Evolutionary conservation across 441 rosid species (phyloP).

Genomic region (Syzygium malaccense): DNA sequence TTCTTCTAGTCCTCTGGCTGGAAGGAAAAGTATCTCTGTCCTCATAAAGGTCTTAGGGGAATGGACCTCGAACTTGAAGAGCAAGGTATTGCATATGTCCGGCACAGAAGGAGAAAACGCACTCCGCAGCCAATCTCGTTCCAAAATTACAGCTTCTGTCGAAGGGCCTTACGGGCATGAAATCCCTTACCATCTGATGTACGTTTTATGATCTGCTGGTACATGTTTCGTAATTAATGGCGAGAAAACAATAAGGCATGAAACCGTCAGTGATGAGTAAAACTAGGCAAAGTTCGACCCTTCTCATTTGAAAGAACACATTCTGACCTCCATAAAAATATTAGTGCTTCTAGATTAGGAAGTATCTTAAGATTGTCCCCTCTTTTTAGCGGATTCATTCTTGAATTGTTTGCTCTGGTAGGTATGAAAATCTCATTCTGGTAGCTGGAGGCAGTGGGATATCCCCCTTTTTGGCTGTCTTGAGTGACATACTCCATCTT

Average conservation of each 20-base stretch:
- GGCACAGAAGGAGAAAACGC: background rate
- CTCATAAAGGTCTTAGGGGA: background rate
- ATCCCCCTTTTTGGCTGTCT: background rate
- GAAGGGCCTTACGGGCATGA: constrained; percentile 1
- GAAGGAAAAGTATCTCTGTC: background rate
- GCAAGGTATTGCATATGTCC: background rate
- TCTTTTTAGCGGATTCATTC: background rate
- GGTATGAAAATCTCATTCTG: background rate
- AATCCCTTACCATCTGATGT: background rate
- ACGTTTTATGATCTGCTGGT: background rate
- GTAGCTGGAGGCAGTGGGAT: constrained; percentile 1
- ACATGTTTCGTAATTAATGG: background rate
- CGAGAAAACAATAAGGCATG: background rate
- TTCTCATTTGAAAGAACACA: background rate
- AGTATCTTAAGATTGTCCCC: background rate
- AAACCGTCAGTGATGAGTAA: background rate
- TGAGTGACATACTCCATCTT: background rate
- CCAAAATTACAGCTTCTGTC: background rate
- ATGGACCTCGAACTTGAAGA: background rate
- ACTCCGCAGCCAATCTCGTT: background rate
- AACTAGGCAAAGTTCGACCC: background rate
- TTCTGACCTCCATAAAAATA: background rate
- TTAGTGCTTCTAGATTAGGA: background rate
- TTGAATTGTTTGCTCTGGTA: background rate
- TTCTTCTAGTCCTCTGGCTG: background rate